Evolutionary conservation across 2,329 filamentous ascomycete species (phyloP), one percentile per base, ranked within the genome.

Genomic region (Penicillium sp.): DNA sequence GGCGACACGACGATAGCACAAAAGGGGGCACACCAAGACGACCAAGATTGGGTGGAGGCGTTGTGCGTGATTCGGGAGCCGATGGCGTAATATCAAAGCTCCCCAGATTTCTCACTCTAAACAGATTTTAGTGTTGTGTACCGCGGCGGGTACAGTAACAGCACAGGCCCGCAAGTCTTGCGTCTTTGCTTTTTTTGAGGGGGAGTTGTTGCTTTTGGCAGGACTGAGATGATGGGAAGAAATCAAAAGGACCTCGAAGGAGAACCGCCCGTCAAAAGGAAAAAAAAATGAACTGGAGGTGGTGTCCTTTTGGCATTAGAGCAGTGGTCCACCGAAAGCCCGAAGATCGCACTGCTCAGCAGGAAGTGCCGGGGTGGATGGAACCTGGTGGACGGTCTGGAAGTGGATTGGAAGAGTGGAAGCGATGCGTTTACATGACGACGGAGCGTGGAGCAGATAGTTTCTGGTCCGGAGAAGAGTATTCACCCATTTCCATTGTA

Each of bases 21-120:
- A 54, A 28, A 52, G 35, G 49, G 49, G 30, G 19, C 30, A 35
- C 46, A 52, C 30, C 49, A 38, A 52, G n/a, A n/a, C 30, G 26
- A 52, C 30, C 49, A 37, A 52, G n/a, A 11, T 10, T 33, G 53
- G 57, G 63, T 55, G 55, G 55, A 58, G 51, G 40, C 22, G 55
- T 56, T 48, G 53, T 67, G 65, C 67, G 68, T 70, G 67, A 70
- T 70, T 57, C 55, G 48, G 59, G 45, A 30, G 40, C 51, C 52
- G 54, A 70, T 69, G 68, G 68, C 68, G 68, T 64, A 67, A 70
- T 69, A 70, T 68, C 68, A 49, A 63, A 66, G 46, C 58, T 65
- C 66, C 59, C 65, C 61, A 60, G 60, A 62, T 63, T 57, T 61
- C 37, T 43, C 19, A 26, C 35, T 14, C 35, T 13, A 10, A 37